Conservation (phyloP, 2,329 filamentous ascomycete species). For the Trichoderma hamatum region DNA sequence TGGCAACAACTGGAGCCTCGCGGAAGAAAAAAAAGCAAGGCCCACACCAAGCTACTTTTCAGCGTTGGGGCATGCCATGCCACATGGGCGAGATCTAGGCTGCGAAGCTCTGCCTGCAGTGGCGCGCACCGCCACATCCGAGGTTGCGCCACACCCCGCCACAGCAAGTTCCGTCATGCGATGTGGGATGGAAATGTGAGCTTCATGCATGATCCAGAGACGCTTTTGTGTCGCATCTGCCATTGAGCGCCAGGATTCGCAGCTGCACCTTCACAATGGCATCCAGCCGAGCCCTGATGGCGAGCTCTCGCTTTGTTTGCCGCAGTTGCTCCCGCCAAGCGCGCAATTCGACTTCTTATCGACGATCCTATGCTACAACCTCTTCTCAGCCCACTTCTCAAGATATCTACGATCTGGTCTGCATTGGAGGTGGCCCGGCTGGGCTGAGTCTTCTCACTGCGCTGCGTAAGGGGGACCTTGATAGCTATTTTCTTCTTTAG, state of each 20-base stretch:
- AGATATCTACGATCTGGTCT: constrained; percentile 91
- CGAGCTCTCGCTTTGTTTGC: constrained; percentile 47
- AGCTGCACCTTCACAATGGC: constrained; percentile 33
- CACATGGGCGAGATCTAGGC: background rate
- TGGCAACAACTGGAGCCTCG: constrained; percentile 39
- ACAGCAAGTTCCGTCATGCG: constrained; percentile 21
- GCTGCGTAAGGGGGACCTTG: constrained; percentile 59
- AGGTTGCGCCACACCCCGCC: constrained; percentile 23
- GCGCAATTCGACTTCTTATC: constrained; percentile 37
- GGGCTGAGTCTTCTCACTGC: constrained; percentile 81
- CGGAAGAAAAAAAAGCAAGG: background rate
- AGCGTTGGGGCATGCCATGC: background rate
- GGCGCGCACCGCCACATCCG: constrained; percentile 25
- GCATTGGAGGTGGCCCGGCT: constrained; percentile 85
- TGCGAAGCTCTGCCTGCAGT: background rate
- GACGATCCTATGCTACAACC: constrained; percentile 48
- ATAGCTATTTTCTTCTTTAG: background rate
- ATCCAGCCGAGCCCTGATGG: constrained; percentile 34
- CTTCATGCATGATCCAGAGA: background rate
- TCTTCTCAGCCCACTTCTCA: constrained; percentile 48
- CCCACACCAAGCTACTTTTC: background rate
- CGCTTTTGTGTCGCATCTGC: constrained; percentile 12
- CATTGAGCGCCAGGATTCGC: constrained; percentile 10
- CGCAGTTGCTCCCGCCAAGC: constrained; percentile 49
- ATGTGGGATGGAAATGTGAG: constrained; percentile 10